Evolutionary conservation across 2,329 filamentous ascomycete species (phyloP).

Genomic region (Fonsecaea pugnacius): DNA sequence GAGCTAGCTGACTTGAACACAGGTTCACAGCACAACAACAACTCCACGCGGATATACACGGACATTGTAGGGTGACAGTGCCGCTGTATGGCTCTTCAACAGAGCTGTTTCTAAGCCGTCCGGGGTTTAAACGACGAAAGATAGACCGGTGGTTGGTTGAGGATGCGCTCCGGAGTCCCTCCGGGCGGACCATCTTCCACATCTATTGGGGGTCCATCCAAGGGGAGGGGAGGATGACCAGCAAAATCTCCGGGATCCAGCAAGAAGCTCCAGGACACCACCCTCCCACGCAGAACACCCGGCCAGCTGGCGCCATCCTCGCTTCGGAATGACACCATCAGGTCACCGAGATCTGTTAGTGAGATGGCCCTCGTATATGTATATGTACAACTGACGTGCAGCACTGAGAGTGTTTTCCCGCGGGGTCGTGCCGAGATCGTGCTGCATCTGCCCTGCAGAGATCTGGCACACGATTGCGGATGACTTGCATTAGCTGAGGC

Average conservation of each 20-base stretch:
- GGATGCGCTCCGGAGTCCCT: conserved; percentile 15
- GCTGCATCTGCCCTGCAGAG: conserved; percentile 6
- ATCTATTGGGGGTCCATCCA: neutral
- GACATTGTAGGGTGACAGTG: neutral
- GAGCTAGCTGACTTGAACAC: neutral
- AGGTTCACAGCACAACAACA: neutral
- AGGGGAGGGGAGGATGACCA: conserved; percentile 5
- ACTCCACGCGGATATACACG: neutral
- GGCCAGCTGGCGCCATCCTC: conserved; percentile 7
- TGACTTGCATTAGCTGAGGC: conserved; percentile 14
- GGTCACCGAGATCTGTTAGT: neutral
- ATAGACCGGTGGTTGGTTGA: conserved; percentile 7
- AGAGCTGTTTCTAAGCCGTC: neutral
- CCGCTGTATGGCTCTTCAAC: neutral
- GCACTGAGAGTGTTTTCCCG: conserved; percentile 1
- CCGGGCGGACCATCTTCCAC: conserved; percentile 17
- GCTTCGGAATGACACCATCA: neutral
- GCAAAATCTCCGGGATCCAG: conserved; percentile 9
- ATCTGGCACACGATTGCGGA: conserved; percentile 10
- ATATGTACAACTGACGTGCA: conserved; percentile 19
- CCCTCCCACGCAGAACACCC: conserved; percentile 8
- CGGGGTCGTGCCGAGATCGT: conserved; percentile 3
- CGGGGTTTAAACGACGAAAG: conserved; percentile 3
- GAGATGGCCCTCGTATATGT: conserved; percentile 7
- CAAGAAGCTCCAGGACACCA: conserved; percentile 3